These are phyloP conservation scores for Fusarium algeriense DNA, from an alignment of 2,329 filamentous ascomycete genomes.

Conservation along the genomic window DNA sequence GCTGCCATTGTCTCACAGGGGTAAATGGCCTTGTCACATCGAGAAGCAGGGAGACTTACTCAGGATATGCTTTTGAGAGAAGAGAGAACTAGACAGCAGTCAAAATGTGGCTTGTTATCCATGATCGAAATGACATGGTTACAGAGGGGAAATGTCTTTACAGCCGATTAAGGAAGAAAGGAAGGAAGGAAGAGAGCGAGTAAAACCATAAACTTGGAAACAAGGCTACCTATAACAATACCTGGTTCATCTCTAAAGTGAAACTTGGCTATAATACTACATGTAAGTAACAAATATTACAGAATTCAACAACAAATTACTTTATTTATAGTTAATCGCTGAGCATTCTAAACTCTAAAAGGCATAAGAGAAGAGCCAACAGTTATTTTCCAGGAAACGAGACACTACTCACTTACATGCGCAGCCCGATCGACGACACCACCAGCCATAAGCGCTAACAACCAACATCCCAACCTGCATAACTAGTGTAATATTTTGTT, in stretches of 20 bases:
- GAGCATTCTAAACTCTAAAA: background rate
- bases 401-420: background rate
- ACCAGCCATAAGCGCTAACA: background rate
- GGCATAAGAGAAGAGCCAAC: background rate
- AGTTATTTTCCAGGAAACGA: background rate
- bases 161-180: too few species aligned
- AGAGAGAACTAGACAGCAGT: background rate
- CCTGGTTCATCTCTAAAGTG: background rate
- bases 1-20: background rate
- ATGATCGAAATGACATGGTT: too few species aligned
- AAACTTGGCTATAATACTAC: too few species aligned
- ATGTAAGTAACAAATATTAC: background rate
- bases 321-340: background rate
- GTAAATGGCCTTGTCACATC: background rate
- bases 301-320: background rate
- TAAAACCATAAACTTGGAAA: too few species aligned
- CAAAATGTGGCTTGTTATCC: background rate
- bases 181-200: background rate
- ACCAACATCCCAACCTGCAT: background rate
- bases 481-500: background rate
- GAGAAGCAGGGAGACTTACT: background rate
- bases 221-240: background rate
- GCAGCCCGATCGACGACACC: slow-evolving; percentile 6
- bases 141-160: too few species aligned
- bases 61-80: background rate